A percentile compares a stretch with the other conserved stretches of the same genome.
These are phyloP conservation scores for Pseudogymnoascus sp. DNA, from an alignment of 2,329 filamentous ascomycete genomes.

Conservation along the genomic window DNA sequence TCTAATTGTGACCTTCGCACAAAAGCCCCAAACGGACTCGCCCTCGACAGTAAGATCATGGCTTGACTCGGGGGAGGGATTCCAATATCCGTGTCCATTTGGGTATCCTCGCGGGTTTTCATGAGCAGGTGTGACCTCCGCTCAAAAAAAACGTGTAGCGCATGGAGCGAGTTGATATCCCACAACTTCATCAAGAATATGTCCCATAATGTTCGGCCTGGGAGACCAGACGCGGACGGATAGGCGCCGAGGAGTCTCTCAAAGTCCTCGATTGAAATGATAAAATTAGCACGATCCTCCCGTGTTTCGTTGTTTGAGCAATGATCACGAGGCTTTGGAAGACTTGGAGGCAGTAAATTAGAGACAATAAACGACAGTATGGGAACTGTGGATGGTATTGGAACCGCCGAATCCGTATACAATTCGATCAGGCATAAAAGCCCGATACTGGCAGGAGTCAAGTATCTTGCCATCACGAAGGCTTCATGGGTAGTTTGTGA, in stretches of 20 bases:
- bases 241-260: conserved; percentile 50
- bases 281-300: conserved; percentile 28
- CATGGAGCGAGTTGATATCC: conserved; percentile 75
- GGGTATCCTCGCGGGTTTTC: conserved; percentile 55
- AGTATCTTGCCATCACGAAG: conserved; percentile 63
- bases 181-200: conserved; percentile 75
- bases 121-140: conserved; percentile 51
- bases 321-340: conserved; percentile 23
- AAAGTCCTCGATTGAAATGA: conserved; percentile 52
- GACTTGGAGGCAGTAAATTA: conserved; percentile 52
- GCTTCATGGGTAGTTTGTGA: not conserved
- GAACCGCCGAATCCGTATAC: conserved; percentile 67
- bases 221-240: conserved; percentile 50
- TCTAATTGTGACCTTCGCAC: conserved; percentile 72
- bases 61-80: conserved; percentile 42
- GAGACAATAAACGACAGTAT: conserved; percentile 74
- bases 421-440: conserved; percentile 74
- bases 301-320: conserved; percentile 10
- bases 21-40: conserved; percentile 76
- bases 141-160: conserved; percentile 70
- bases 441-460: conserved; percentile 84
- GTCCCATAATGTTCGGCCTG: conserved; percentile 82
- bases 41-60: conserved; percentile 58
- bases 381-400: conserved; percentile 63
- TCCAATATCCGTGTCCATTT: conserved; percentile 47